phyloP scores from a whole-genome alignment of 164 flowering plant genomes.

The Echeveria elegans region DNA sequence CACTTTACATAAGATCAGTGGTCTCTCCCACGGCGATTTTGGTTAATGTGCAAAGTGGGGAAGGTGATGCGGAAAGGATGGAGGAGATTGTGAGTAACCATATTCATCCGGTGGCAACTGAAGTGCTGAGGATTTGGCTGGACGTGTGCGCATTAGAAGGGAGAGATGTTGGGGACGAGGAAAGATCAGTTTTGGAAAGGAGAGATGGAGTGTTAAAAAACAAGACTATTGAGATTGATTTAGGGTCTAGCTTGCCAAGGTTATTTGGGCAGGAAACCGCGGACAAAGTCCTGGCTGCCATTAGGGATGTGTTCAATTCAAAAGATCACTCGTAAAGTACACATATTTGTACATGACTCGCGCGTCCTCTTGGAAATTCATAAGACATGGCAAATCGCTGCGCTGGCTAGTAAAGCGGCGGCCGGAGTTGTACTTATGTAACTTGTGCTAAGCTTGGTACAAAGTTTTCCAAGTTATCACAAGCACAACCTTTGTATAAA shows the following conservation, averaged over 20 bases:
- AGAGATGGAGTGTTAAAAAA: slow-evolving; percentile 46
- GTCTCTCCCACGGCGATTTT: slow-evolving; percentile 58
- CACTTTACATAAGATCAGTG: slow-evolving; percentile 44
- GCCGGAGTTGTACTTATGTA: too few relatives aligned
- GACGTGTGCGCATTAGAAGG: neutral
- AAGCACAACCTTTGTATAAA: too few relatives aligned
- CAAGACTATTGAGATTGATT: slow-evolving; percentile 60
- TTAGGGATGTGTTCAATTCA: slow-evolving; percentile 23
- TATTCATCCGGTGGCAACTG: neutral
- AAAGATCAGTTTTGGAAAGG: slow-evolving; percentile 27
- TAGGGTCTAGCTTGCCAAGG: slow-evolving; percentile 52
- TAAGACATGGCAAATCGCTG: too few relatives aligned
- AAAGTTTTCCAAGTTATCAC: too few relatives aligned
- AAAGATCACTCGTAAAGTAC: neutral
- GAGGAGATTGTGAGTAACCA: slow-evolving; percentile 9
- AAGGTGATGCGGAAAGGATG: slow-evolving; percentile 14
- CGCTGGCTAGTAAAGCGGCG: too few relatives aligned
- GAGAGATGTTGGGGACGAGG: slow-evolving; percentile 36
- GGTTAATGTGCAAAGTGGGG: slow-evolving; percentile 26
- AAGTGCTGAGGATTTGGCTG: slow-evolving; percentile 4
- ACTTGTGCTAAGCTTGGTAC: too few relatives aligned
- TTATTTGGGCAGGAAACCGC: slow-evolving; percentile 68
- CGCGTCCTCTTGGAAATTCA: too few relatives aligned
- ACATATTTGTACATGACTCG: too few relatives aligned
- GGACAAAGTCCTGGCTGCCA: slow-evolving; percentile 31